These are phyloP conservation scores for Pichia sp. DNA, from an alignment of 1,139 yeast genomes.

Conservation along the genomic window DNA sequence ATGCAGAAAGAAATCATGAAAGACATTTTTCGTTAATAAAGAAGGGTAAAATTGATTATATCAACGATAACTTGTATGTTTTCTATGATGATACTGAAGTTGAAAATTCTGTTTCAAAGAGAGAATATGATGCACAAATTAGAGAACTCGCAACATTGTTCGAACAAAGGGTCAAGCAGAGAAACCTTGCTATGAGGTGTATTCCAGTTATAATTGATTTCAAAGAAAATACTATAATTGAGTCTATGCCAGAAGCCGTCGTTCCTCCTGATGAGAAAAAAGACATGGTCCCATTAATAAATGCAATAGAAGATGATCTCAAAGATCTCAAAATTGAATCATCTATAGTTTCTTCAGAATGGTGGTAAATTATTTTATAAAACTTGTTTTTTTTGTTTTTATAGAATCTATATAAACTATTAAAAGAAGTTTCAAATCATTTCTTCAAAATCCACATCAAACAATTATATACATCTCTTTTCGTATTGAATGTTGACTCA, in stretches of 20 bases:
- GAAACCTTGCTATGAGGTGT: constrained; percentile 44
- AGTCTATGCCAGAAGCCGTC: constrained; percentile 2
- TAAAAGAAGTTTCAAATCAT: no score
- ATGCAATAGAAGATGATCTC: constrained; percentile 3
- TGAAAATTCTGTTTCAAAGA: constrained; percentile 5
- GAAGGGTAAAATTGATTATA: constrained; percentile 33
- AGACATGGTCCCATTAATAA: background rate
- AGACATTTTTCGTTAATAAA: constrained; percentile 17
- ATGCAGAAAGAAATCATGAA: constrained; percentile 17
- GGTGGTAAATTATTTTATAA: constrained; percentile 24
- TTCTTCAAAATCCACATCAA: constrained; percentile 41
- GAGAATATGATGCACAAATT: constrained; percentile 31
- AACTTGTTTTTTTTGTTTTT: background rate
- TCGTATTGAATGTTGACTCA: constrained; percentile 50
- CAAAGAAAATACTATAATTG: constrained; percentile 11
- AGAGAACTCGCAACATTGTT: constrained; percentile 31
- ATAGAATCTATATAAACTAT: background rate
- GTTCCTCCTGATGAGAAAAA: background rate
- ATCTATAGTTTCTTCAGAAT: constrained; percentile 8
- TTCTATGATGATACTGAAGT: constrained; percentile 32
- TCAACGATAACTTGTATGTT: constrained; percentile 38
- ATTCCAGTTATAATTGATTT: constrained; percentile 38
- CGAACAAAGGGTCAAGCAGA: constrained; percentile 30
- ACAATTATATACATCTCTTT: constrained; percentile 58
- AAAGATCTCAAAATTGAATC: constrained; percentile 10